Conservation (phyloP, 1,284 basidiomycete species). For the Tylopilus sp. region DNA sequence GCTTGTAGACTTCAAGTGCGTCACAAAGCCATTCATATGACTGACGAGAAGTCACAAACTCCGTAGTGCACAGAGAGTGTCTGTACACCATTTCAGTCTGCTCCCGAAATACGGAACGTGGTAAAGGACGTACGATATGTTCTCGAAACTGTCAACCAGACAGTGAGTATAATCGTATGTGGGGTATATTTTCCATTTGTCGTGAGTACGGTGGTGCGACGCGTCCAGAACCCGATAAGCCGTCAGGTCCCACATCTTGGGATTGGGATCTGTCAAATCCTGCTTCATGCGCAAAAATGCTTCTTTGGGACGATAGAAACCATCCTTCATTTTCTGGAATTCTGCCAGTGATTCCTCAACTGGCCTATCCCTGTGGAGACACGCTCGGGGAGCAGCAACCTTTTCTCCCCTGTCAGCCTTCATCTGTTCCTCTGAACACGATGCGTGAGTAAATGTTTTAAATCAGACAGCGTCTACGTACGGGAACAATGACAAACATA, state of each 20-base stretch:
- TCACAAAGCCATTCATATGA: conserved; percentile 99
- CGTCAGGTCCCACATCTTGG: conserved; percentile 99
- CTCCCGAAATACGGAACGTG: background rate
- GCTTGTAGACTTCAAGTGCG: conserved; percentile 94
- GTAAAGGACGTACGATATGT: conserved; percentile 80
- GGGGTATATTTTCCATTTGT: conserved; percentile 93
- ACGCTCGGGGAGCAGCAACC: conserved; percentile 81
- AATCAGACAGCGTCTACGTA: conserved; percentile 42
- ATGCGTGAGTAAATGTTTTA: conserved; percentile 5
- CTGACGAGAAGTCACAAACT: conserved; percentile 95
- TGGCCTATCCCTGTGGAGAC: conserved; percentile 82
- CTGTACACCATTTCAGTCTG: conserved; percentile 41
- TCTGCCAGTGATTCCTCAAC: conserved; percentile 83
- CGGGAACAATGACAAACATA: conserved; percentile 97
- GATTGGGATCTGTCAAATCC: conserved; percentile 90
- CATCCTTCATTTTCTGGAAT: conserved; percentile 92
- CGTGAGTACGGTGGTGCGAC: conserved; percentile 90
- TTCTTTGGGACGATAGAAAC: conserved; percentile 87
- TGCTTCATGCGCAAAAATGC: conserved; percentile 98
- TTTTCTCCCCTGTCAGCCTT: conserved; percentile 82
- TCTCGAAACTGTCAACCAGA: conserved; percentile 97
- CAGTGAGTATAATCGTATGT: conserved; percentile 99
- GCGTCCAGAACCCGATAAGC: conserved; percentile 93
- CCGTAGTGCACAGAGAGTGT: conserved; percentile 96
- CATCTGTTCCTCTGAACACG: conserved; percentile 79